A percentile compares a stretch with the other conserved stretches of the same genome.
These are phyloP conservation scores for Trichoderma sp. DNA, from an alignment of 2,329 filamentous ascomycete genomes.

Conservation along the genomic window DNA sequence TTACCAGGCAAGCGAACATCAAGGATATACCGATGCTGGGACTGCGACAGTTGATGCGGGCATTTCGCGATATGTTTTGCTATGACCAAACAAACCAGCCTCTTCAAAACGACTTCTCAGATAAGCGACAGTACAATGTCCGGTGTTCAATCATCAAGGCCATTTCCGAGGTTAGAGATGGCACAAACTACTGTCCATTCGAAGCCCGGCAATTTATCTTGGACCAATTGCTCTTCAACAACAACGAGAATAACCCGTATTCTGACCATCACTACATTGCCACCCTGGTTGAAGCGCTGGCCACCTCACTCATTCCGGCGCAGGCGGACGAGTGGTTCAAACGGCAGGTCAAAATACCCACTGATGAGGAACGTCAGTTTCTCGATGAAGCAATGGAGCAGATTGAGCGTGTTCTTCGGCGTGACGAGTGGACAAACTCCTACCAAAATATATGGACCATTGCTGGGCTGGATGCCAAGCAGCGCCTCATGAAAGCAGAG, in stretches of 20 bases:
- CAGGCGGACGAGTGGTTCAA: slow-evolving; percentile 45
- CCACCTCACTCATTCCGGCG: slow-evolving; percentile 54
- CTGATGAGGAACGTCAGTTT: slow-evolving; percentile 47
- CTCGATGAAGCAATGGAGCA: slow-evolving; percentile 55
- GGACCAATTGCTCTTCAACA: slow-evolving; percentile 87
- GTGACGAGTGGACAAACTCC: slow-evolving; percentile 66
- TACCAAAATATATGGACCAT: slow-evolving; percentile 66
- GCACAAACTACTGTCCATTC: slow-evolving; percentile 70
- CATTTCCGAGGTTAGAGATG: slow-evolving; percentile 73
- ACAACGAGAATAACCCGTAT: slow-evolving; percentile 84
- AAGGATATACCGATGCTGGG: slow-evolving; percentile 71
- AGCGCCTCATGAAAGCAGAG: slow-evolving; percentile 60
- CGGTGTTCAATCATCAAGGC: slow-evolving; percentile 80
- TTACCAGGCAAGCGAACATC: slow-evolving; percentile 70
- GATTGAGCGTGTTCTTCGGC: slow-evolving; percentile 63
- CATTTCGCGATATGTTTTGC: slow-evolving; percentile 87
- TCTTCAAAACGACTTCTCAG: slow-evolving; percentile 84
- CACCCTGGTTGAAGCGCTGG: slow-evolving; percentile 64
- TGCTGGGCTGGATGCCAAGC: slow-evolving; percentile 59
- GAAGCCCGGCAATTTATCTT: slow-evolving; percentile 79
- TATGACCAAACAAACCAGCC: slow-evolving; percentile 74
- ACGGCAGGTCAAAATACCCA: slow-evolving; percentile 44
- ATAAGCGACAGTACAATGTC: slow-evolving; percentile 80
- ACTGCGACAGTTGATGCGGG: slow-evolving; percentile 76
- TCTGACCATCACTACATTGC: slow-evolving; percentile 90